phyloP scores from a whole-genome alignment of 139 green algal species.

The Bryopsis sp. region DNA sequence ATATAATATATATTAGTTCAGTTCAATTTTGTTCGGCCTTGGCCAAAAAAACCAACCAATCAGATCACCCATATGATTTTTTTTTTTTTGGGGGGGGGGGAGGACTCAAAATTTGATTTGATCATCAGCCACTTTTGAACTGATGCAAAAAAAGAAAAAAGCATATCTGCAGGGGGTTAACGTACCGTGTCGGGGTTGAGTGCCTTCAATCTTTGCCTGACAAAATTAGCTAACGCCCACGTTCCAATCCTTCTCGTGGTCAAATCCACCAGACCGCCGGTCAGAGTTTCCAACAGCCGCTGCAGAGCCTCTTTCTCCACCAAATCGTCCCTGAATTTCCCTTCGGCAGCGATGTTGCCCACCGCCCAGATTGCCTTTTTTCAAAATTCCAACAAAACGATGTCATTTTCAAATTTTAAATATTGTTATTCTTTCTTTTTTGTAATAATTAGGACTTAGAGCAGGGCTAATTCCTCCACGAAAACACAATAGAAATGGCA shows the following conservation, averaged over 20 bases:
- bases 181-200: too few species aligned
- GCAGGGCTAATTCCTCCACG: background rate
- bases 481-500: background rate
- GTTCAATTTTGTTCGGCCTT: too few species aligned
- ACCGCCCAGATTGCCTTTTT: conserved; percentile 14
- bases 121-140: too few species aligned
- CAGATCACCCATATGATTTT: background rate
- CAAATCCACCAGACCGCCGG: background rate
- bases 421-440: too few species aligned
- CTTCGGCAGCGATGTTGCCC: conserved; percentile 18
- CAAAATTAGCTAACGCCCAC: conserved; percentile 19
- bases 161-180: conserved; percentile 13
- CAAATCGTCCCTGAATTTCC: conserved; percentile 5
- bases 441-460: too few species aligned
- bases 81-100: background rate
- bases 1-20: too few species aligned
- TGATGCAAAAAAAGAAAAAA: background rate
- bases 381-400: background rate
- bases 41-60: conserved; percentile 4
- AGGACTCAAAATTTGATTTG: too few species aligned
- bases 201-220: background rate
- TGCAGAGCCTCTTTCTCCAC: conserved; percentile 14
- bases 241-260: background rate
- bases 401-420: too few species aligned
- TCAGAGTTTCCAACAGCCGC: background rate